Evolutionary conservation across 306 rosid genomes (phyloP), one percentile per base, ranked within the genome.

Genomic region (Bauhinia variegata): DNA sequence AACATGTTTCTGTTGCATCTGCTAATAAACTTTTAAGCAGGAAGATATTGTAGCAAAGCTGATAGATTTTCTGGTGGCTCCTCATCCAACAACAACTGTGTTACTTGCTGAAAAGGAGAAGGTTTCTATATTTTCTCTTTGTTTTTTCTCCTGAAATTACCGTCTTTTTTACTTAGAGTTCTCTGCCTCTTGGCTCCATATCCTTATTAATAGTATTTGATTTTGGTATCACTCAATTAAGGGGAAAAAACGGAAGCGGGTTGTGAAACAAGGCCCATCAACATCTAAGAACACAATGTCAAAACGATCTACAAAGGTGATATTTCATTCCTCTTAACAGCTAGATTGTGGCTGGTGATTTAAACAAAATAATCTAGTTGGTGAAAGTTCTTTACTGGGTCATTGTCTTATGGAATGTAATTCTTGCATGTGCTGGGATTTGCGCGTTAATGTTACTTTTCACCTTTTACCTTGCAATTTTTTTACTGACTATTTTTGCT

Each of bases 41-140:
- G 98, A 93, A 74, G 99, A 93, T 82, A 69, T 88, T 43, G 46
- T 93, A 63, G 72, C 82, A 39, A 93, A 85, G 84, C 84, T 93
- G 73, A 77, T 86, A 34, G 97, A 88, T 54, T 93, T 90, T 77
- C 82, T 93, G 85, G 76, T 80, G 77, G 84, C 95, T 32, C 99
- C 99, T 80, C 91, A 84, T 41, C 83, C 97, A 36, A 90, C 91
- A 12, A 78, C 90, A 52, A 52, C 88, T 43, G 85, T 77, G 63
- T 81, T 83, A 39, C 92, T 90, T 44, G 86, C 91, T 7, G 99
- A 90, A 60, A 86, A 83, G 70, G 99, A 88, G 52, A 82, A 80
- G 96, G 99, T 93, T 61, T 48, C 38, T 31, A 61, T 44, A 18
- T 56, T 30, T 53, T 30, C n/a, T 55, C 63, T n/a, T 32, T 10